Base-by-base conservation (phyloP, 768 basidiomycete genomes). In the Hydnum rufescens region DNA sequence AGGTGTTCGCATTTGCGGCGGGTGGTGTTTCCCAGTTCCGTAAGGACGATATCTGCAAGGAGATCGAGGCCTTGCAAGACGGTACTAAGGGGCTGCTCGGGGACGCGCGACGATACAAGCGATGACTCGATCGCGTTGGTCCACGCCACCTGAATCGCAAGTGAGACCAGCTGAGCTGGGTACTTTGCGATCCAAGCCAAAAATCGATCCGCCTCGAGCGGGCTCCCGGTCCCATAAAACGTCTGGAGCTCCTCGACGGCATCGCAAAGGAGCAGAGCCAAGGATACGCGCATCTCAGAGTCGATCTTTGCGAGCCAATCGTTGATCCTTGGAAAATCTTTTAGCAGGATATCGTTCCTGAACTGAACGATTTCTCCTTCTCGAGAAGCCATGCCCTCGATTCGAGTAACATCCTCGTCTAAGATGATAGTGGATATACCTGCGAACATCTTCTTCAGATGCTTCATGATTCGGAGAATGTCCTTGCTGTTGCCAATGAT, bases 401-500 rank as follows among this genome's bases (percentile, higher is more conserved):
- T 92, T 61, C 82, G 76, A 3, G 86, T 81, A 56, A 84, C 63
- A 46, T 90, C 88, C 18, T 89, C 86, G 62, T 95, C 87, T 26
- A 97, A 72, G 59, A 70, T 73, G 58, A 97, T 73, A 0, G 89
- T 90, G 1, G 89, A 82, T 34, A 99, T 82, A 26, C 95, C 95
- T 22, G 95, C 95, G 66, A 99, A 99, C 95, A 99, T 99, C 74
- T 99, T 99, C 72, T 96, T 97, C 55, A 99, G 73, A 68, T 97
- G 95, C 60, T 99, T 99, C 87, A 95, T 89, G 66, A 97, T 86
- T 34, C 95, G 83, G 42, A 89, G 67, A 59, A 97, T 95, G 62
- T 97, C 92, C 65, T 96, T 99, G 74, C 89, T 95, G 70, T 99
- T 99, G 57, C 95, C 95, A 57, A 99, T 97, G 60, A 99, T 99